Conservation (phyloP, 257 asterid species). For the Nicotiana benthamiana region DNA sequence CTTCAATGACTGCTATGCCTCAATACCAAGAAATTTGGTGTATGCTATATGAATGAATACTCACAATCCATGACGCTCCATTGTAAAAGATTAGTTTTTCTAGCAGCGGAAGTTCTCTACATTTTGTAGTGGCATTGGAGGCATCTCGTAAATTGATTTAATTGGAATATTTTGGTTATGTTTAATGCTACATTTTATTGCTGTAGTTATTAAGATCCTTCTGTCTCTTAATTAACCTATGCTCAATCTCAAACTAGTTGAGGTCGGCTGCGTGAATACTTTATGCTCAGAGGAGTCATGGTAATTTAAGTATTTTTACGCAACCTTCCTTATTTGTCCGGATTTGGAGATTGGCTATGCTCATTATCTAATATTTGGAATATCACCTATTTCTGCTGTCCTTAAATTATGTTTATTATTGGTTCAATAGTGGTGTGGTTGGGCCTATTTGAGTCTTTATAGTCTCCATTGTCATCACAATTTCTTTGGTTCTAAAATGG, state of each 20-base stretch:
- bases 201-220: background rate
- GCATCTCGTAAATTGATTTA: background rate
- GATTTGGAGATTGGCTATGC: too few species aligned
- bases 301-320: too few species aligned
- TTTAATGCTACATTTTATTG: too few species aligned
- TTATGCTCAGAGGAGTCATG: too few species aligned
- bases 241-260: background rate
- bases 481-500: background rate
- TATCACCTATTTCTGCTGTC: background rate
- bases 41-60: background rate
- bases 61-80: background rate
- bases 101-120: background rate
- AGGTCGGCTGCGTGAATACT: background rate
- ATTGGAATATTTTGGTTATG: background rate
- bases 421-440: background rate
- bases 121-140: background rate
- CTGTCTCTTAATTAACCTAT: background rate
- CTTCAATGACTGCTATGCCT: background rate
- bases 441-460: background rate
- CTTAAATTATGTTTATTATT: background rate
- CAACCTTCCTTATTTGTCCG: too few species aligned
- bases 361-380: too few species aligned
- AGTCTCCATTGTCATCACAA: background rate
- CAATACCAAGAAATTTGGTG: background rate
- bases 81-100: too few species aligned